Percentiles rank a stretch among this genome's conserved stretches.
Conservation (phyloP, 495 filamentous ascomycete genomes). For the Lindgomyces ingoldianus region DNA sequence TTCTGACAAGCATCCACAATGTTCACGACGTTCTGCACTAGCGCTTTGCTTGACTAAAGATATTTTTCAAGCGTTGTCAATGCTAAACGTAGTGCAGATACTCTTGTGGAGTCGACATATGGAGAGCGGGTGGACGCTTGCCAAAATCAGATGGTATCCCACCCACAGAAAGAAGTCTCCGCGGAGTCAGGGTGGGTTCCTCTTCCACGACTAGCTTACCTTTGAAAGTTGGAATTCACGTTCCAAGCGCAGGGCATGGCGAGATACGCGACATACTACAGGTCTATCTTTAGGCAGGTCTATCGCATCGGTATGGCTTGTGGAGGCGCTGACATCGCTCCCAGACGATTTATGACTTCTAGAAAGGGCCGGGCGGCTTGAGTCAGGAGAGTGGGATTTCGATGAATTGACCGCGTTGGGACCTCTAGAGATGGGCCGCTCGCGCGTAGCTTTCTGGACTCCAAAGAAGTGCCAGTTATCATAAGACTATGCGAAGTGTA, state of each 20-base stretch:
- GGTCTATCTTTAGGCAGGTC: slow-evolving; percentile 32
- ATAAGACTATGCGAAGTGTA: slow-evolving; percentile 32
- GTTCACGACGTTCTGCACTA: too few relatives aligned
- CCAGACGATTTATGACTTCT: slow-evolving; percentile 30
- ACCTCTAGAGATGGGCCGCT: slow-evolving; percentile 25
- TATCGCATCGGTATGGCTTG: background rate
- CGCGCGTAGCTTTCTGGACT: slow-evolving; percentile 25
- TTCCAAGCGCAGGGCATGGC: slow-evolving; percentile 76
- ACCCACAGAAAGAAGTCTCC: background rate
- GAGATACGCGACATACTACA: slow-evolving; percentile 77
- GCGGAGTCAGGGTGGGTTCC: background rate
- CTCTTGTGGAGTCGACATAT: too few relatives aligned
- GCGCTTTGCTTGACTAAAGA: background rate
- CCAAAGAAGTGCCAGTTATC: slow-evolving; percentile 49
- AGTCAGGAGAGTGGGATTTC: slow-evolving; percentile 26
- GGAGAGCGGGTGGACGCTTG: background rate
- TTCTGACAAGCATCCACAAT: too few relatives aligned
- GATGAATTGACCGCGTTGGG: slow-evolving; percentile 8
- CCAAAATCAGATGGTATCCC: background rate
- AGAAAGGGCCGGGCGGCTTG: slow-evolving; percentile 20
- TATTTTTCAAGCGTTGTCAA: too few relatives aligned
- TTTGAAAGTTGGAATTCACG: slow-evolving; percentile 79
- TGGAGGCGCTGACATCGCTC: slow-evolving; percentile 29
- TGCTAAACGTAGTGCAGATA: too few relatives aligned
- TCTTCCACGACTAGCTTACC: background rate